Evolutionary conservation across 805 yeast genomes (phyloP).

Genomic region (Zygosaccharomyces rouxii): DNA sequence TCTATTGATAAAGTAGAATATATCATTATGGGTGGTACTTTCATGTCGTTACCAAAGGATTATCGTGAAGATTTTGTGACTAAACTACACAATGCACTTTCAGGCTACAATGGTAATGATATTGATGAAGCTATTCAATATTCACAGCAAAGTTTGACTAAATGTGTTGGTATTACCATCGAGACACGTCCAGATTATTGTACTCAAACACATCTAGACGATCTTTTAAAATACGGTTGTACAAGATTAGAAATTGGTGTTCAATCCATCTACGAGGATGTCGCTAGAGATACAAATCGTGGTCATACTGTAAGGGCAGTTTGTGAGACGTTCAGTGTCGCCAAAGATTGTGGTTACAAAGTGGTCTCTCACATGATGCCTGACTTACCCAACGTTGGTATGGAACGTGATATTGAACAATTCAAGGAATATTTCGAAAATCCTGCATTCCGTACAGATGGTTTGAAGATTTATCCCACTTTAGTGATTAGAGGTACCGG

Average conservation of each 20-base stretch:
- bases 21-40: conserved; percentile 98
- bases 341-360: conserved; percentile 98
- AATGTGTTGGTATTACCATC: conserved; percentile 97
- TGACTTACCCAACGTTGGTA: conserved; percentile 95
- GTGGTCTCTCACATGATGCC: conserved; percentile 99
- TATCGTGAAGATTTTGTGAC: conserved; percentile 88
- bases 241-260: conserved; percentile 96
- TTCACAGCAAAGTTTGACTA: conserved; percentile 91
- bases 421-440: conserved; percentile 94
- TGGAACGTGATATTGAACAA: conserved; percentile 96
- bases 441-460: conserved; percentile 96
- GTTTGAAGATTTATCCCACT: conserved; percentile 92
- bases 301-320: conserved; percentile 97
- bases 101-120: conserved; percentile 84
- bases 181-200: conserved; percentile 99
- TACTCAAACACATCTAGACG: conserved; percentile 90
- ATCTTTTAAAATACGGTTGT: conserved; percentile 94
- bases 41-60: conserved; percentile 87
- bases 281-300: conserved; percentile 95
- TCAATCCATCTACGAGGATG: conserved; percentile 95
- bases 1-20: conserved; percentile 96
- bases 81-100: conserved; percentile 87
- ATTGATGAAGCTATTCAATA: conserved; percentile 86
- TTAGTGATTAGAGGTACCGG: conserved; percentile 97
- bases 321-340: conserved; percentile 88